Evolutionary conservation across 2,329 filamentous ascomycete genomes (phyloP), one percentile per base, ranked within the genome.

Genomic region (Pseudogymnoascus sp.): DNA sequence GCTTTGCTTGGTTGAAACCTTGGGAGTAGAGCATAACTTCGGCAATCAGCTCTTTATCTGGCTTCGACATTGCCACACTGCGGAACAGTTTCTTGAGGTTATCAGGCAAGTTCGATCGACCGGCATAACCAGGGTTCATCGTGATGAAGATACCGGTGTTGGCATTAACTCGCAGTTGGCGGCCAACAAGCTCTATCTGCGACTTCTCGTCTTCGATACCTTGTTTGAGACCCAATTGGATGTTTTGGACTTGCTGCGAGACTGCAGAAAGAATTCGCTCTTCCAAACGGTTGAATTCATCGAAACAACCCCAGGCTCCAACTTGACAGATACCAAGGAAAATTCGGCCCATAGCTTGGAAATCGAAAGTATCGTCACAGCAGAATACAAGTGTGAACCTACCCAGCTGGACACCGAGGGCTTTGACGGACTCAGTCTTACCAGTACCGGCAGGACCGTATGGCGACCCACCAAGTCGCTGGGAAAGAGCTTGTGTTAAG

Each of bases 11-110:
- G 70, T 91, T 95, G 81, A 99, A 99, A 72, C 94, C 94, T 75
- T 99, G 94, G 0, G 95, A 99, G 82, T 97, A 99, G 36, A 99
- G 85, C 95, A 99, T 99, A 71, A 99, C 94, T 79, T 99, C 94
- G 36, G 94, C 92, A 76, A 99, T 99, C 63, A 99, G 88, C 76
- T 99, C 95, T 77, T 99, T 99, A 80, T 99, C 95, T 0, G 94
- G 94, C 77, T 97, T 99, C 9, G 94, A 99, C 94, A 99, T 99
- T 66, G 94, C 94, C 60, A 99, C 92, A 72, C 94, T 99, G 73
- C 95, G 88, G 85, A 99, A 99, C 41, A 99, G 81, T 78, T 99
- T 99, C 85, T 99, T 99, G 79, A 99, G 77, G 75, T 99, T 99
- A 78, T 99, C 94, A 2, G 94, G 94, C 71, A 99, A 79, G 76